These are phyloP conservation scores for Viola pubescens DNA, from an alignment of 441 rosid species.

Conservation along the genomic window DNA sequence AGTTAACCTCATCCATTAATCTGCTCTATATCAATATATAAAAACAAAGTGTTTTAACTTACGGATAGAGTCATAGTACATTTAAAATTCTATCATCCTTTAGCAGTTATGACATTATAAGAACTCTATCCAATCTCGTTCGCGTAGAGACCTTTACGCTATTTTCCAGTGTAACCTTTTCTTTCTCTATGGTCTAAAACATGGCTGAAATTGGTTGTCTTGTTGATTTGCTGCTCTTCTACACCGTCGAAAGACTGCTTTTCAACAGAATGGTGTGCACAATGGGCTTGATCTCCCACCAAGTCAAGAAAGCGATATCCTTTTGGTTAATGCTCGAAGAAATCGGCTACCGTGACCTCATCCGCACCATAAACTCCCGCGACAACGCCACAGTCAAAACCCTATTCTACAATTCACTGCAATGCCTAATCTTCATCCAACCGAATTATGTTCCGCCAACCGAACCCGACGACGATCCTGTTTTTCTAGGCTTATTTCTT, in stretches of 20 bases:
- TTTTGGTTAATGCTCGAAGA: neutral
- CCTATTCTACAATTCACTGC: neutral
- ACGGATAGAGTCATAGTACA: no score
- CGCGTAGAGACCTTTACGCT: no score
- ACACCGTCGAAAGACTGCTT: neutral
- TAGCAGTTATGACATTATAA: no score
- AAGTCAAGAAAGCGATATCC: neutral
- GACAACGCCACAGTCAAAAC: neutral
- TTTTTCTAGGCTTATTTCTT: neutral
- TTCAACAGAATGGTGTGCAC: neutral
- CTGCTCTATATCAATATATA: no score
- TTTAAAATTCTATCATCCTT: no score
- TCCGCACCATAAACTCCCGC: neutral
- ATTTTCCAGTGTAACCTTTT: no score
- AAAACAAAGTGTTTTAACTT: no score
- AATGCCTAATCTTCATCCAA: neutral
- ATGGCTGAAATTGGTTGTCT: neutral
- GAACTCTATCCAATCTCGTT: no score
- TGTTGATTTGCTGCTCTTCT: neutral
- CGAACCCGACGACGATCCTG: neutral
- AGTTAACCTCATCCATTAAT: no score
- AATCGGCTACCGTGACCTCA: neutral
- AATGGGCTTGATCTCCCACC: neutral
- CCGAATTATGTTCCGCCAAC: neutral
- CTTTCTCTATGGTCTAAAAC: neutral